phyloP scores from a whole-genome alignment of 306 rosid genomes.

The Abrus precatorius region DNA sequence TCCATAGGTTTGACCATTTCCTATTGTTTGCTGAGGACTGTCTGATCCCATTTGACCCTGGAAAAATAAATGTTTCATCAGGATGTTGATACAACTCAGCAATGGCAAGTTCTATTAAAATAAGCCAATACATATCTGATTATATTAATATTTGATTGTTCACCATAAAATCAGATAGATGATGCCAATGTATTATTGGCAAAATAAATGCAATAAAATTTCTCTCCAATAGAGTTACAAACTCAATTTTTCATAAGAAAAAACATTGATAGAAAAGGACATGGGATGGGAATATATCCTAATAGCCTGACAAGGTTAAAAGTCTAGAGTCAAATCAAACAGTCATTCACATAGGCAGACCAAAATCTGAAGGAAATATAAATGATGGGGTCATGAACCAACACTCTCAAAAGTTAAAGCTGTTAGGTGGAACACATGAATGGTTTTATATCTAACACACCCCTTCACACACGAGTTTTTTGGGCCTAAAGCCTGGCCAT shows the following conservation, averaged over 20 bases:
- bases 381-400: constrained; percentile 24
- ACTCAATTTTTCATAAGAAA: constrained; percentile 12
- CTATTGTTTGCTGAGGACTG: constrained; percentile 74
- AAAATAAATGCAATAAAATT: constrained; percentile 22
- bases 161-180: constrained; percentile 27
- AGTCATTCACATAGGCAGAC: constrained; percentile 12
- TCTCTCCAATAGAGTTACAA: constrained; percentile 14
- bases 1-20: constrained; percentile 77
- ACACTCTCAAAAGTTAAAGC: background rate
- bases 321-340: background rate
- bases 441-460: background rate
- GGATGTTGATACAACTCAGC: constrained; percentile 41
- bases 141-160: background rate
- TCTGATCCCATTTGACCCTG: constrained; percentile 97
- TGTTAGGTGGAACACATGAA: constrained; percentile 6
- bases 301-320: background rate
- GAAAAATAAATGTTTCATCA: constrained; percentile 52
- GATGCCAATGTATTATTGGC: constrained; percentile 7
- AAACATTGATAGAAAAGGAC: constrained; percentile 6
- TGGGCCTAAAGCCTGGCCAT: background rate
- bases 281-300: constrained; percentile 20
- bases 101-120: constrained; percentile 29
- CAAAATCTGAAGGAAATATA: background rate
- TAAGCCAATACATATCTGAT: constrained; percentile 9
- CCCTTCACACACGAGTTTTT: background rate